A percentile compares a stretch with the other conserved stretches of the same genome.
phyloP scores from a whole-genome alignment of 495 filamentous ascomycete species.

The Aspergillus taichungensis region DNA sequence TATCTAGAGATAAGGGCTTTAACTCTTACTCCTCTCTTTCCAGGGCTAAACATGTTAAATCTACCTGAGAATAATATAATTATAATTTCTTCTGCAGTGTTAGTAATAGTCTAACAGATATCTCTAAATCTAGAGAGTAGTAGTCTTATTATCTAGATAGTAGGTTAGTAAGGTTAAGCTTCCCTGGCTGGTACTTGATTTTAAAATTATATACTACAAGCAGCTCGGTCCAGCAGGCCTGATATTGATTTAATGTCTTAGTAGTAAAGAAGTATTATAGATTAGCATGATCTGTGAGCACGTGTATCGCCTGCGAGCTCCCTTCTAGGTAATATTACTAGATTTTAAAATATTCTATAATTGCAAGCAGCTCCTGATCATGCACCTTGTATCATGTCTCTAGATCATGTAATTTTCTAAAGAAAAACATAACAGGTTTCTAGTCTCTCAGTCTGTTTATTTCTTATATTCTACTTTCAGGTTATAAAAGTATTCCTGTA shows the following conservation, averaged over 20 bases:
- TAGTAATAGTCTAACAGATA: no score
- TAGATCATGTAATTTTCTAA: slow-evolving; percentile 8
- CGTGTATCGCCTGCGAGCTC: slow-evolving; percentile 16
- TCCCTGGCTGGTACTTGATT: slow-evolving; percentile 16
- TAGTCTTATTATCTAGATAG: slow-evolving; percentile 2
- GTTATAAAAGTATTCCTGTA: no score
- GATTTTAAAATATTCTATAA: slow-evolving; percentile 8
- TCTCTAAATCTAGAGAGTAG: no score
- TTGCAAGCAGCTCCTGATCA: slow-evolving; percentile 18
- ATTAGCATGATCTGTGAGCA: slow-evolving; percentile 6
- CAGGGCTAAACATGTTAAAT: no score
- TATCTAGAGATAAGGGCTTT: no score
- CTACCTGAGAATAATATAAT: no score
- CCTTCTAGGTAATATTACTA: slow-evolving; percentile 1
- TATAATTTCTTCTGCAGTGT: no score
- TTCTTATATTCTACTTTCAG: slow-evolving; percentile 1
- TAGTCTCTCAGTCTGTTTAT: slow-evolving; percentile 11
- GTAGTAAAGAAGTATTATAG: slow-evolving; percentile 19
- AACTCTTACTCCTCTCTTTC: no score
- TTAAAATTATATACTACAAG: slow-evolving; percentile 18
- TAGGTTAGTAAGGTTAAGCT: slow-evolving; percentile 9
- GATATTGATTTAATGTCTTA: slow-evolving; percentile 8
- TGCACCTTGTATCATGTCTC: slow-evolving; percentile 24
- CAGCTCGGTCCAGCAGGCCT: slow-evolving; percentile 15
- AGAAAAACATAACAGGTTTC: no score